Base-by-base conservation (phyloP, 768 basidiomycete species). In the Russula sp. region DNA sequence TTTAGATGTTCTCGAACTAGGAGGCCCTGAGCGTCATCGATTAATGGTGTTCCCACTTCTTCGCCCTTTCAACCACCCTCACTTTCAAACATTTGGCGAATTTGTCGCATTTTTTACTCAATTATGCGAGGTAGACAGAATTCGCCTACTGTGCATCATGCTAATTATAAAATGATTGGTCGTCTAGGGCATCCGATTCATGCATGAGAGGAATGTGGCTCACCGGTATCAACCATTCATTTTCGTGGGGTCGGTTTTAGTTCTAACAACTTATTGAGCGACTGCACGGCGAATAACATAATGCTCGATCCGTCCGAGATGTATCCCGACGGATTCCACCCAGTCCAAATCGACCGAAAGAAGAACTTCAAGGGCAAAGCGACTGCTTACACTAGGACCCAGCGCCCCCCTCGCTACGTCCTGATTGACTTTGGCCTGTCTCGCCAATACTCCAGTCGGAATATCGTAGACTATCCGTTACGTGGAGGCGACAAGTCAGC, bases 401-500 rank as follows among this genome's bases (percentile, higher is more conserved):
- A 63, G 11, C 63, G 68, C 6, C 74, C 75, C 0, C 18, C 69
- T 5, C 71, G 63, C 36, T 76, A 75, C 62, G 64, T 67, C 54
- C 60, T 70, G 40, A 71, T 70, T 42, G 75, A 75, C 63, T 72
- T 72, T 40, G 74, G 74, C 11, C 26, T 73, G 3, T 73, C 74
- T 22, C 67, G 66, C 28, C 67, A 55, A 3, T 74, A 74, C 30
- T 20, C 24, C 3, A 71, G 75, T 0, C 59, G 70, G 0, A 68
- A 75, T 2, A 61, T 78, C 0, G 66, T 59, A 0, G 76, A 74
- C 32, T 24, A 61, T 1, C 73, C 76, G 0, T 70, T 79, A 5
- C 66, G 67, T 13, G 82, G 80, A 1, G 80, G 76, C 2, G 81
- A 84, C 68, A 75, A 74, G 56, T 70, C 77, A 0, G 73, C 75